Base-by-base conservation (phyloP, 768 basidiomycete genomes). In the Phaeolepiota aurea region DNA sequence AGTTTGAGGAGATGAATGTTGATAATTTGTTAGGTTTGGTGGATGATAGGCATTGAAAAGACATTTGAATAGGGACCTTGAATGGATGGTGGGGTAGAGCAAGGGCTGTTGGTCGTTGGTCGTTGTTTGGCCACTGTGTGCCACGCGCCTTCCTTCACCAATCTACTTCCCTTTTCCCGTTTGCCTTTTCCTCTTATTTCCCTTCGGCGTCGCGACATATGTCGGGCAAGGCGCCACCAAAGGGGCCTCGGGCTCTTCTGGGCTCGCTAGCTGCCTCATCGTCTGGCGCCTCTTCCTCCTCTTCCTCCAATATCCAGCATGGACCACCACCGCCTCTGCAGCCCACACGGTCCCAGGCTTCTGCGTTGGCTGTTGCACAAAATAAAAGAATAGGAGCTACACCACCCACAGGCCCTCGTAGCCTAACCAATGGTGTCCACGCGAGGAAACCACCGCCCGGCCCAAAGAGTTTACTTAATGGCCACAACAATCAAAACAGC, bases 141-240 rank as follows among this genome's bases (percentile, higher is more conserved):
- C 56, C 59, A 57, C 58, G 52, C 55, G 50, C 54, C 42, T 49
- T 46, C 35, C 48, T 46, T 21, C 38, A 32, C 34, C 47, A 37
- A 35, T 40, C 47, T 35, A 32, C 43, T 45, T 30, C 31, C 44
- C 42, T 43, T 41, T 39, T 39, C 20, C 43, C 41, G 37, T 40
- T 36, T 37, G 44, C 43, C 38, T 43, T 34, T 35, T 44, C 32
- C 33, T 38, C 40, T 51, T 40, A 23, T 41, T 39, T 33, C 14
- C 44, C 28, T 25, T 33, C 33, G 20, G 32, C 20, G 38, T 41
- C 39, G 44, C 44, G 45, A 23, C 44, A 18, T n/a, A 43, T 87
- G 84, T 84, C 83, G 61, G 82, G 83, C 55, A 85, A 81, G 66
- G 78, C 75, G 38, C 84, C 84, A 51, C 84, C 84, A 48, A 73